Evolutionary conservation across 768 basidiomycete species (phyloP).

Genomic region (Lentinula detonsa): DNA sequence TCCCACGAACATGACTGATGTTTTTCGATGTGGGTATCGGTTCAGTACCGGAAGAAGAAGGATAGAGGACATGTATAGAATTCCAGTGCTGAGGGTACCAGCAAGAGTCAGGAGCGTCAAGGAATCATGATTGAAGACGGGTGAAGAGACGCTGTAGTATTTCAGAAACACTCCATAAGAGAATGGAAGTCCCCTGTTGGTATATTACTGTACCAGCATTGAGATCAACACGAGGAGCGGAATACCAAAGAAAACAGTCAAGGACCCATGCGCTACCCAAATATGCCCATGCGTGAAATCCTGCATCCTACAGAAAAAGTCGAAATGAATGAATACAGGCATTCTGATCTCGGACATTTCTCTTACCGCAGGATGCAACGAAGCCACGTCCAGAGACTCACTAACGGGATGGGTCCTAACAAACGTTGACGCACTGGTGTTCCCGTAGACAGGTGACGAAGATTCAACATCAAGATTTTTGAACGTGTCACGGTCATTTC

Average conservation of each 20-base stretch:
- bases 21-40: constrained; percentile 16
- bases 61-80: constrained; percentile 18
- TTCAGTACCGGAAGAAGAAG: constrained; percentile 16
- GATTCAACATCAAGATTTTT: neutral
- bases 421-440: neutral
- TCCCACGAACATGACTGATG: constrained; percentile 16
- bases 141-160: constrained; percentile 15
- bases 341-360: neutral
- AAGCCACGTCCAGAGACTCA: neutral
- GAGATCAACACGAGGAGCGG: neutral
- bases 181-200: constrained; percentile 18
- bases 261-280: constrained; percentile 19
- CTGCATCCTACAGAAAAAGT: neutral
- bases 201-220: neutral
- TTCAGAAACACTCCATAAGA: constrained; percentile 22
- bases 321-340: neutral
- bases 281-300: constrained; percentile 12
- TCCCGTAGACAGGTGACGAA: neutral
- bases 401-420: neutral
- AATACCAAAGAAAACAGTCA: constrained; percentile 20
- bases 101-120: constrained; percentile 15
- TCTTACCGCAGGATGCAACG: neutral
- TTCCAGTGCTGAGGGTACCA: constrained; percentile 16
- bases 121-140: constrained; percentile 12
- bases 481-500: neutral